Percentiles rank a stretch among this genome's conserved stretches.
Evolutionary conservation across 2,329 filamentous ascomycete species (phyloP).

Genomic region (Xylaria hypoxylon): DNA sequence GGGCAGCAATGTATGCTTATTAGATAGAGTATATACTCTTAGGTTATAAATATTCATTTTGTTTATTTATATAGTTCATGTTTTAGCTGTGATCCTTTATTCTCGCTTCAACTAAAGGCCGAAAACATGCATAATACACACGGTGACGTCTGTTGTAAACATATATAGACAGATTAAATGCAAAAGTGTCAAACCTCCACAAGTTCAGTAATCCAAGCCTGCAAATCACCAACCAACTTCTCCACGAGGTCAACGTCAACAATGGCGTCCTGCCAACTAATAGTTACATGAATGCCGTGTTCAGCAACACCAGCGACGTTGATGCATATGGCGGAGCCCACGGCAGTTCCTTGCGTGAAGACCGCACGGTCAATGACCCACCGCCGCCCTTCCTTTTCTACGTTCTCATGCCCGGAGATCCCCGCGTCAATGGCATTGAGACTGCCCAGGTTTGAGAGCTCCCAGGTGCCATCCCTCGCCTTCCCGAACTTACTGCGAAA

Average conservation of each 20-base stretch:
- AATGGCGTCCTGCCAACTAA: slow-evolving; percentile 62
- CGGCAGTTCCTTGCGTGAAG: slow-evolving; percentile 62
- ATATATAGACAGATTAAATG: too few relatives aligned
- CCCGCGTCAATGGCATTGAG: slow-evolving; percentile 44
- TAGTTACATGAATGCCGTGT: slow-evolving; percentile 55
- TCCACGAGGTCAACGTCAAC: slow-evolving; percentile 56
- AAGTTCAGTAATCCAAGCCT: slow-evolving; percentile 45
- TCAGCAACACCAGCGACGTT: slow-evolving; percentile 61
- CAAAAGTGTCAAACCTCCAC: slow-evolving; percentile 26
- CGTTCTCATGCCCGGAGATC: slow-evolving; percentile 13
- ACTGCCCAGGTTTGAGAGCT: slow-evolving; percentile 65
- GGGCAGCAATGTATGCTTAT: too few relatives aligned
- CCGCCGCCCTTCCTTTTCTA: slow-evolving; percentile 45
- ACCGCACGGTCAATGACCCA: slow-evolving; percentile 58
- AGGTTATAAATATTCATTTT: too few relatives aligned
- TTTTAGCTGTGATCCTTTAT: too few relatives aligned
- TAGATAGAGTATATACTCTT: too few relatives aligned
- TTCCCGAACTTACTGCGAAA: slow-evolving; percentile 58
- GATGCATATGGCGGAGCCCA: slow-evolving; percentile 58
- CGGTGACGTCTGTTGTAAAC: neutral
- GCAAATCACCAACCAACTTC: slow-evolving; percentile 54
- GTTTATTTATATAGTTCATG: too few relatives aligned
- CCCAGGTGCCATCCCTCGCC: slow-evolving; percentile 59
- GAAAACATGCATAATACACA: too few relatives aligned
- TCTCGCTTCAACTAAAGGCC: too few relatives aligned